phyloP scores from a whole-genome alignment of 305 asterid genomes.

The Fraxinus velutina region DNA sequence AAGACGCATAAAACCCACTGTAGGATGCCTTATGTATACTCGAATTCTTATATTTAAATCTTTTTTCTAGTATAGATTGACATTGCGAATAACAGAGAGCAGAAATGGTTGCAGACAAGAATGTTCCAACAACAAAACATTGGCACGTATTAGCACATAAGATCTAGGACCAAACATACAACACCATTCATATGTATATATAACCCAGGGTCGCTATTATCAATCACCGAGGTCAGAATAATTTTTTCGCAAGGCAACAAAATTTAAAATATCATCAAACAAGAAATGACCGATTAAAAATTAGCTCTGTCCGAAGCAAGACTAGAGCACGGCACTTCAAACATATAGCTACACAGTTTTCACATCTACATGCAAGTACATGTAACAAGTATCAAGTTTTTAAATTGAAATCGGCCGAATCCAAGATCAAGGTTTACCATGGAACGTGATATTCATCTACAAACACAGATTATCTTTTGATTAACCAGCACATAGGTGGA shows the following conservation, averaged over 20 bases:
- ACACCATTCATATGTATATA: neutral
- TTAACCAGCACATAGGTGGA: neutral
- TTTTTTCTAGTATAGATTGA: neutral
- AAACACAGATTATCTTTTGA: slow-evolving; percentile 9
- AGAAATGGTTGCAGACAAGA: neutral
- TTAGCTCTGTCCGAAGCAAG: neutral
- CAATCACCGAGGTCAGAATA: neutral
- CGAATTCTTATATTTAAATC: neutral
- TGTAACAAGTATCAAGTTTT: neutral
- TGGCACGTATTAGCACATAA: neutral
- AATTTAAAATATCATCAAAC: neutral
- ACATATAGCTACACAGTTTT: slow-evolving; percentile 17
- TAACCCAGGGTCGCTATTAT: neutral
- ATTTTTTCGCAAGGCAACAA: neutral
- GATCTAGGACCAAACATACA: neutral
- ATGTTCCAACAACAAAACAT: neutral
- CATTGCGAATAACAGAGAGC: neutral
- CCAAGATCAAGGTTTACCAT: neutral
- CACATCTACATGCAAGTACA: neutral
- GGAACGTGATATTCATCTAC: slow-evolving; percentile 6
- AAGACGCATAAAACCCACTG: slow-evolving; percentile 4
- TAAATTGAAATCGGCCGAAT: slow-evolving; percentile 4
- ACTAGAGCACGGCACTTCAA: neutral
- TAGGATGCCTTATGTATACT: neutral
- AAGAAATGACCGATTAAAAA: neutral